Conservation (phyloP, 176 grass and related monocot species). For the Rhipidocladum racemiflorum region DNA sequence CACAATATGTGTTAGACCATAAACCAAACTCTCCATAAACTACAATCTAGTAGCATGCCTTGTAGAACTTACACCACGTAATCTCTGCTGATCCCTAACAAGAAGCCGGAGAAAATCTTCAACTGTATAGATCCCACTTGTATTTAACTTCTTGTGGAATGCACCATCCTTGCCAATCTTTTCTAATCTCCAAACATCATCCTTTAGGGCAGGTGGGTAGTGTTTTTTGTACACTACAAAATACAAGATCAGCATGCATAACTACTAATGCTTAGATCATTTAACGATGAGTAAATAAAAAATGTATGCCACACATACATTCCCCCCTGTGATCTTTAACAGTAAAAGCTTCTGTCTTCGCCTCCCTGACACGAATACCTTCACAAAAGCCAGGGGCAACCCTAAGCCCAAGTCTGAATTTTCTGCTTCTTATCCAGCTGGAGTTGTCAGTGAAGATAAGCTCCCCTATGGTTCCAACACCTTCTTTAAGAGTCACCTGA, state of each 20-base stretch:
- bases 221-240: conserved; percentile 94
- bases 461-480: conserved; percentile 88
- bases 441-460: conserved; percentile 93
- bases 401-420: conserved; percentile 86
- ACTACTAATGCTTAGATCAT: conserved; percentile 4
- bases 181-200: conserved; percentile 93
- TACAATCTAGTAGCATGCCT: conserved; percentile 19
- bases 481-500: conserved; percentile 87
- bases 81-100: conserved; percentile 72
- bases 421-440: conserved; percentile 95
- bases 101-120: conserved; percentile 93
- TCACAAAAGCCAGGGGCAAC: conserved; percentile 63
- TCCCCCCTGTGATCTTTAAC: conserved; percentile 95
- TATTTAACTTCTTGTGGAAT: conserved; percentile 86
- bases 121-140: conserved; percentile 60
- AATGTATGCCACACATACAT: conserved; percentile 40
- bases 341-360: conserved; percentile 88
- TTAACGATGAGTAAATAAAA: conserved; percentile 27
- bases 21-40: conserved; percentile 1
- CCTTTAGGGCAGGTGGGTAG: conserved; percentile 83
- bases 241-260: conserved; percentile 30
- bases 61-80: conserved; percentile 67
- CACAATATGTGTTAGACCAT: conserved; percentile 25
- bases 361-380: conserved; percentile 75
- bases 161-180: conserved; percentile 93